Evolutionary conservation across 169 alveolate genomes (phyloP), one percentile per base, ranked within the genome.

Genomic region (Cyclospora cayetanensis): DNA sequence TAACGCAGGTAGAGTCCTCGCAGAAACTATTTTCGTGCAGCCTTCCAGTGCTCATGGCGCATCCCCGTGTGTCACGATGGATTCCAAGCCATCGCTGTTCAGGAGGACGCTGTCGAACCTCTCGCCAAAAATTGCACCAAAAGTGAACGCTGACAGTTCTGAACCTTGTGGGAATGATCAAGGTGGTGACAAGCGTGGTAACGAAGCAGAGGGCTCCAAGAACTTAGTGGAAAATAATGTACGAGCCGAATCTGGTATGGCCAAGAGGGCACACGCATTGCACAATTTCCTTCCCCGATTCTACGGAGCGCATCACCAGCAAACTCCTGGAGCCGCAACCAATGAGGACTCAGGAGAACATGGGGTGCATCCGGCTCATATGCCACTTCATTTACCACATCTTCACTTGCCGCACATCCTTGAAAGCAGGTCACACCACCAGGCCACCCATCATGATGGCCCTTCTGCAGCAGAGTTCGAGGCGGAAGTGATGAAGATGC

Each of bases 1-100:
- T 1, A 53, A 27, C 25, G 90, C 37, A 12, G 70, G 52, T 20
- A 37, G 37, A 11, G 31, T 20, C 15, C 74, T 7, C 4, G 37
- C 68, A 0, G 53, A 53, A 5, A 29, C 29, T 5, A 53, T 41
- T 41, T 35, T 80, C 39, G 27, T 80, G 39, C 50, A 31, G 34
- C 35, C 90, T 31, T 43, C 90, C 1, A 42, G 53, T 5, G 74
- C 90, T 34, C 90, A 80, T 31, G 90, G 76, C 35, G 90, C 90
- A 1, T 80, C 90, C 12, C 90, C 90, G 2, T 20, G 74, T 20
- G n/a, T 66, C 29, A 15, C 55, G 4, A 15, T 80, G 90, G 90
- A 80, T 52, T 18, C 90, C 25, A 55, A 63, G 90, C 90, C 90
- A 20, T 80, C 90, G 27, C 37, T 80, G 20, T 52, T 80, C 25